phyloP scores from a whole-genome alignment of 768 basidiomycete genomes.

The Lactarius sp. region DNA sequence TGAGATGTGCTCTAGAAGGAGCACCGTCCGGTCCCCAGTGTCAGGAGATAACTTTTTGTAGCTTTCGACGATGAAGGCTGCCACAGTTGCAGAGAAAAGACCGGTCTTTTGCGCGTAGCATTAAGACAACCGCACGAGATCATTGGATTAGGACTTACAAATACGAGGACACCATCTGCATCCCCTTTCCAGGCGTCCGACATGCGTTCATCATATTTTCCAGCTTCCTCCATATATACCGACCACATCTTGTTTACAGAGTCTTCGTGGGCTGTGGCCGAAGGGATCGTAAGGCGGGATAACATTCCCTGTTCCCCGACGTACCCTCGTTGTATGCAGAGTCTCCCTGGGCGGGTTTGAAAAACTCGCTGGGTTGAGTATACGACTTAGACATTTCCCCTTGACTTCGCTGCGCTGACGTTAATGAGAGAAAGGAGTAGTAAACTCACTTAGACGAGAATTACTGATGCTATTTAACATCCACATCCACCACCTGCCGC shows the following conservation, averaged over 20 bases:
- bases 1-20: constrained; percentile 15
- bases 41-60: constrained; percentile 22
- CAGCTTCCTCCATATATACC: constrained; percentile 11
- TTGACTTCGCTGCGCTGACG: not conserved
- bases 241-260: constrained; percentile 20
- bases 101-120: constrained; percentile 18
- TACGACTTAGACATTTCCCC: constrained; percentile 2
- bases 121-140: not conserved
- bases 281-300: not conserved
- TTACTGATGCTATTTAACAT: not conserved
- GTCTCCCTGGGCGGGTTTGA: not conserved
- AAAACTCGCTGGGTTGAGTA: not conserved
- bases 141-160: constrained; percentile 14
- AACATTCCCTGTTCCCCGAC: not conserved
- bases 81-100: constrained; percentile 25
- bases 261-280: not conserved
- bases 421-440: not conserved
- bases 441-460: not conserved
- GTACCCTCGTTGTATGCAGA: not conserved
- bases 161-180: constrained; percentile 16
- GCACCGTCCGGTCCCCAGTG: not conserved
- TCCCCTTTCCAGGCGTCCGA: constrained; percentile 21
- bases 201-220: constrained; percentile 13
- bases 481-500: no score
- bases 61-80: constrained; percentile 25